A percentile compares a stretch with the other conserved stretches of the same genome.
These are phyloP conservation scores for Aspergillus asperescens DNA, from an alignment of 495 filamentous ascomycete genomes.

Conservation along the genomic window DNA sequence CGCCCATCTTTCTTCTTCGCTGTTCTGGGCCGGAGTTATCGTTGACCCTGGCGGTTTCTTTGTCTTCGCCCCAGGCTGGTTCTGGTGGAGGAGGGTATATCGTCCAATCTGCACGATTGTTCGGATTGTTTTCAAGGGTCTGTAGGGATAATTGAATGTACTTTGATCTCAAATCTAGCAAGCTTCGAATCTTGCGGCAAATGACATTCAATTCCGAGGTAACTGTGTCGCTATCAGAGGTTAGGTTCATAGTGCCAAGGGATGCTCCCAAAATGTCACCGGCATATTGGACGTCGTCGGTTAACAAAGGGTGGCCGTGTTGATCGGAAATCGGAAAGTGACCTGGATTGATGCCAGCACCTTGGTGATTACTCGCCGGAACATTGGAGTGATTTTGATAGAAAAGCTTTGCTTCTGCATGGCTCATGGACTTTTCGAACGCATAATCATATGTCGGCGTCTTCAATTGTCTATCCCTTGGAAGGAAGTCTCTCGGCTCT, in stretches of 20 bases:
- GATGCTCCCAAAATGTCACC: slow-evolving; percentile 10
- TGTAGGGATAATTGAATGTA: slow-evolving; percentile 88
- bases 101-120: slow-evolving; percentile 74
- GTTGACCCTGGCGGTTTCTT: slow-evolving; percentile 31
- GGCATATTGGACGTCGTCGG: neutral
- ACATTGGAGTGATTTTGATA: slow-evolving; percentile 76
- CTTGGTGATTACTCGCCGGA: neutral
- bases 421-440: slow-evolving; percentile 84
- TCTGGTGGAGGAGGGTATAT: slow-evolving; percentile 90
- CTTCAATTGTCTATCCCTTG: slow-evolving; percentile 68
- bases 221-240: slow-evolving; percentile 48
- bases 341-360: neutral
- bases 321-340: slow-evolving; percentile 1
- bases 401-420: slow-evolving; percentile 89
- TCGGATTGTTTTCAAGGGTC: slow-evolving; percentile 73
- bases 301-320: neutral
- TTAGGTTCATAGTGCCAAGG: slow-evolving; percentile 14
- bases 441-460: slow-evolving; percentile 82
- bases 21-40: slow-evolving; percentile 12
- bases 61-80: slow-evolving; percentile 78
- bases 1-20: slow-evolving; percentile 75
- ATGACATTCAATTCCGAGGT: slow-evolving; percentile 77
- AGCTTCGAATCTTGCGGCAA: slow-evolving; percentile 78
- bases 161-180: slow-evolving; percentile 79
- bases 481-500: slow-evolving; percentile 53